Evolutionary conservation across 257 asterid genomes (phyloP), one percentile per base, ranked within the genome.

Genomic region (Prunella vulgaris): DNA sequence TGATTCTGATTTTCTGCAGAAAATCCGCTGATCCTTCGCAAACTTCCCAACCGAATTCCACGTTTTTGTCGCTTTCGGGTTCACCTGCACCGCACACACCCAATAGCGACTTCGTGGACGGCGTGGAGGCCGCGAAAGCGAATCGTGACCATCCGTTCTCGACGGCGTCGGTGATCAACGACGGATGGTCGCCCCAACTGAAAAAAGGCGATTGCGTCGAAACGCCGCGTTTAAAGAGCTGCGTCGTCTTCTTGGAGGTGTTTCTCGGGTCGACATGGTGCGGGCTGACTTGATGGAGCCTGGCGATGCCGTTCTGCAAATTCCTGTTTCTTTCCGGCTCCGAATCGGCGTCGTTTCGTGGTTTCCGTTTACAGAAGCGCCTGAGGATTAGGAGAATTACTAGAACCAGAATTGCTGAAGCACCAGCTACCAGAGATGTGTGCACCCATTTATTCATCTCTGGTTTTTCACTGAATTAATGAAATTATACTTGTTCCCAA

Each of bases 141-240:
- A 94, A 94, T 15, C 90, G 76, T 6, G 97, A 76, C 99, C 99
- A 94, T 13, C 99, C 99, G 52, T 91, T 89, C 40, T 91, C 99
- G 28, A 94, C 95, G 40, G 95, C 99, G 20, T 89, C 99, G 1
- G 90, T 80, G n/a, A 86, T 82, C 2, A 86, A 80, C 10, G 93
- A 81, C 10, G 99, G 99, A 67, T 89, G 86, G 66, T 94, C 97
- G 21, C 80, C 80, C 99, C 99, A 94, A 60, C 57, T 77, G 81
- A 94, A 93, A 17, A 81, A 77, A 1, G 10, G 0, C 3, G 25
- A 1, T 18, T 64, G 64, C 1, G 79, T 10, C 2, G 88, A 66
- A 4, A 17, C 10, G 72, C 87, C 89, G 10, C 82, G 86, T 22
- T 82, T 82, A 63, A 79, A 81, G 49, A 76, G 83, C 10, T 72